Base-by-base conservation (phyloP, 2,329 filamentous ascomycete species). In the Beauveria sp. region DNA sequence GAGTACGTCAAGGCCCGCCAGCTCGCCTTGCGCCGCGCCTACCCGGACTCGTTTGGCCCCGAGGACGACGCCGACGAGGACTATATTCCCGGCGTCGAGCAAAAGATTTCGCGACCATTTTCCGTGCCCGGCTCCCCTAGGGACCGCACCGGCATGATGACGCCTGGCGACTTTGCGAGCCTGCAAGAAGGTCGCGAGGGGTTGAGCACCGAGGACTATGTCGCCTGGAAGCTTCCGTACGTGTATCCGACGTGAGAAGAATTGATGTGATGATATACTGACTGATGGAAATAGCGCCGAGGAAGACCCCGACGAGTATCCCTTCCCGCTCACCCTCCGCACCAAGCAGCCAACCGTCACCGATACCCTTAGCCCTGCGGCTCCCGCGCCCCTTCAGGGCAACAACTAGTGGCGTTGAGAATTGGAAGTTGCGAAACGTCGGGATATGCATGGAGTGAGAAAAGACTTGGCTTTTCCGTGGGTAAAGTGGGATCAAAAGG, bases 1-100 rank as follows among this genome's bases (percentile, higher is more conserved):
- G 95, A 99, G 77, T 99, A 99, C 72, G 91, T 97, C 77, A 99
- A 98, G 81, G 95, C 95, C 40, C 86, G 95, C 54, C 95, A 98
- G 75, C 77, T 99, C 70, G 95, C 95, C 26, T 80, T 99, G 65
- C 84, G 95, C 69, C 85, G 95, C 75, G 95, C 95, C 22, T 99
- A 98, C 75, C 93, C 95, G 55, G 81, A 83, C 58, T 93, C 91
- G 3, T 99, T 96, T 73, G 82, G 85, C 49, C 84, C 86, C 59
- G 89, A 93, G 14, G 89, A 91, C 60, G 88, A 92, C 70, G 90
- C 90, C 60, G 88, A 92, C 70, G 90, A 90, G 65, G 90, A 95
- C 72, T 95, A 93, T 76, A 96, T 98, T 70, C 91, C 92, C 58
- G 90, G 91, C 42, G 90, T 91, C 4, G 93, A 97, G 69, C 88